phyloP scores from a whole-genome alignment of 176 grass and related monocot genomes.

The Ananas comosus region DNA sequence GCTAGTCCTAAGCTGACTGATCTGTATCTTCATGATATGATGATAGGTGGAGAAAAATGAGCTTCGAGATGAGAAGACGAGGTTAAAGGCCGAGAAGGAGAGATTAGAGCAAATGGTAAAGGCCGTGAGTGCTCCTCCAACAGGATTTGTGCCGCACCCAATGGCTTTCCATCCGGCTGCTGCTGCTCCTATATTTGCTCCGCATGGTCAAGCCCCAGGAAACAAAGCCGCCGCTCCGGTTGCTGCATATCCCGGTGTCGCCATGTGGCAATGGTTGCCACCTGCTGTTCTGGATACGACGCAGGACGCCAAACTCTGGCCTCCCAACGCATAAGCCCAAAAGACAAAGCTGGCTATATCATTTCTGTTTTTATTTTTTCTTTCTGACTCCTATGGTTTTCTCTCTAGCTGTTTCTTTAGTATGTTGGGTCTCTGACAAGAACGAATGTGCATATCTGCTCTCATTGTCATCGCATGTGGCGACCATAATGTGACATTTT shows the following conservation, averaged over 20 bases:
- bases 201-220: slow-evolving; percentile 19
- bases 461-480: too few relatives aligned
- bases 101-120: slow-evolving; percentile 63
- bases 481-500: too few relatives aligned
- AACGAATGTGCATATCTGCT: too few relatives aligned
- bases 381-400: too few relatives aligned
- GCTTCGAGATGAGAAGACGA: slow-evolving; percentile 66
- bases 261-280: slow-evolving; percentile 87
- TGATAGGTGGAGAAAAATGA: slow-evolving; percentile 70
- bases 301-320: slow-evolving; percentile 82
- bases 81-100: slow-evolving; percentile 65
- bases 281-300: slow-evolving; percentile 54
- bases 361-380: too few relatives aligned
- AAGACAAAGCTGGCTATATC: neutral
- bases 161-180: slow-evolving; percentile 32
- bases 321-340: slow-evolving; percentile 55
- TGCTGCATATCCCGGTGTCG: slow-evolving; percentile 41
- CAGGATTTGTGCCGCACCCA: slow-evolving; percentile 57
- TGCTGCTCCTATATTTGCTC: slow-evolving; percentile 25
- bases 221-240: slow-evolving; percentile 36
- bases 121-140: slow-evolving; percentile 37
- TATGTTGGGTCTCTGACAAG: too few relatives aligned
- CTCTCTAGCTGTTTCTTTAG: too few relatives aligned
- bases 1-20: neutral
- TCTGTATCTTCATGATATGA: neutral